Evolutionary conservation across 2,329 filamentous ascomycete genomes (phyloP).

Genomic region (Exserohilum rostratum): DNA sequence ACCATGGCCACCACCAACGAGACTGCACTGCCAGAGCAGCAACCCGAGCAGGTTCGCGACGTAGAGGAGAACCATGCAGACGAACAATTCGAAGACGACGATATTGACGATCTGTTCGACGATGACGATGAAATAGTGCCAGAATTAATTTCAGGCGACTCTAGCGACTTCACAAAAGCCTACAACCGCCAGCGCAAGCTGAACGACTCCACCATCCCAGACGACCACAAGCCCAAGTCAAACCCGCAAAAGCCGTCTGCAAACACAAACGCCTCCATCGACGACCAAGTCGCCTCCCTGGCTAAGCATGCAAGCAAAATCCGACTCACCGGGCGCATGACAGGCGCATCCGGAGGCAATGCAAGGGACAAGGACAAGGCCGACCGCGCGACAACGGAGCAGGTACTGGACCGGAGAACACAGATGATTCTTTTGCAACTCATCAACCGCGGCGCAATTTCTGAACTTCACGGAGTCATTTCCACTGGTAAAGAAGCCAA

Average conservation of each 20-base stretch:
- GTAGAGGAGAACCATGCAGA: slow-evolving; percentile 8
- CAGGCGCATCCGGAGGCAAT: slow-evolving; percentile 56
- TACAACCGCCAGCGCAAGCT: slow-evolving; percentile 84
- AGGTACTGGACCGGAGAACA: slow-evolving; percentile 91
- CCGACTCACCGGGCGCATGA: slow-evolving; percentile 69
- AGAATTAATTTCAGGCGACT: slow-evolving; percentile 63
- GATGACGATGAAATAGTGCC: slow-evolving; percentile 58
- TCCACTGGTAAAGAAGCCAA: slow-evolving; percentile 98
- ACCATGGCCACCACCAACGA: slow-evolving; percentile 23
- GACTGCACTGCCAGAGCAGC: slow-evolving; percentile 10
- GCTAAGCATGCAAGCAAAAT: slow-evolving; percentile 87
- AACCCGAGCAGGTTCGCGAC: slow-evolving; percentile 8
- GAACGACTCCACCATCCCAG: slow-evolving; percentile 59
- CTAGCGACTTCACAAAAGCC: slow-evolving; percentile 77
- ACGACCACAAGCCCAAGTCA: slow-evolving; percentile 67
- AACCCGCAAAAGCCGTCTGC: slow-evolving; percentile 74
- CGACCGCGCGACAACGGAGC: slow-evolving; percentile 90
- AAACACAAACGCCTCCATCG: slow-evolving; percentile 79
- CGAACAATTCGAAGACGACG: slow-evolving; percentile 61
- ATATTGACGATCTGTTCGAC: slow-evolving; percentile 68
- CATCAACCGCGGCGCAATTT: slow-evolving; percentile 88
- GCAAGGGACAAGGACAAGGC: slow-evolving; percentile 77
- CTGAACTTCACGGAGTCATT: slow-evolving; percentile 91
- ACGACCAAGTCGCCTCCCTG: slow-evolving; percentile 87
- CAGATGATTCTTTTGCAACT: slow-evolving; percentile 95